phyloP scores from a whole-genome alignment of 2,329 filamentous ascomycete species.

The Aureobasidium subglaciale region DNA sequence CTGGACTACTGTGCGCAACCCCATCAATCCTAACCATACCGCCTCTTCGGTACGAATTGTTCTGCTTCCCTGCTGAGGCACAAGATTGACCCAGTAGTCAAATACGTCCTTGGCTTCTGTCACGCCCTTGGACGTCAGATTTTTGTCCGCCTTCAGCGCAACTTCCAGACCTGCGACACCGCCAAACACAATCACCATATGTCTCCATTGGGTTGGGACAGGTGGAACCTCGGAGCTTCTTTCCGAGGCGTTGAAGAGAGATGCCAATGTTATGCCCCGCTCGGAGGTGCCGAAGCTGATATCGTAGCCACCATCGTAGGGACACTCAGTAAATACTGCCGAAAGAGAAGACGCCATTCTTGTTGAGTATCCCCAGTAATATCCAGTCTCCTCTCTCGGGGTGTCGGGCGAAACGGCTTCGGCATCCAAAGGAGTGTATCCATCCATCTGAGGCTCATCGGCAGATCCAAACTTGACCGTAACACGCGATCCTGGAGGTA shows the following conservation, averaged over 20 bases:
- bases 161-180: conserved; percentile 73
- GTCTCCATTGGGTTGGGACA: conserved; percentile 41
- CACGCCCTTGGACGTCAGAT: conserved; percentile 56
- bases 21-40: conserved; percentile 66
- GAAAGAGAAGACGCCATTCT: conserved; percentile 61
- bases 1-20: conserved; percentile 46
- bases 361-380: conserved; percentile 79
- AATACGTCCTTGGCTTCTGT: conserved; percentile 63
- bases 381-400: conserved; percentile 68
- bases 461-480: conserved; percentile 58
- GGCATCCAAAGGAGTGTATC: conserved; percentile 31
- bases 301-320: conserved; percentile 72
- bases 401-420: conserved; percentile 60
- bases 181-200: conserved; percentile 72
- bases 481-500: conserved; percentile 65
- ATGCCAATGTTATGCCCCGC: conserved; percentile 45
- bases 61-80: conserved; percentile 72
- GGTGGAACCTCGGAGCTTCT: conserved; percentile 41
- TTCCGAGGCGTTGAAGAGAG: conserved; percentile 23
- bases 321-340: conserved; percentile 67
- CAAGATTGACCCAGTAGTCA: conserved; percentile 76
- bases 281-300: conserved; percentile 78
- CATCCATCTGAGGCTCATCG: conserved; percentile 28
- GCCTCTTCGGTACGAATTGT: conserved; percentile 82
- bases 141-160: conserved; percentile 57